phyloP scores from a whole-genome alignment of 139 green algal genomes.

The Micractinium sp. region DNA sequence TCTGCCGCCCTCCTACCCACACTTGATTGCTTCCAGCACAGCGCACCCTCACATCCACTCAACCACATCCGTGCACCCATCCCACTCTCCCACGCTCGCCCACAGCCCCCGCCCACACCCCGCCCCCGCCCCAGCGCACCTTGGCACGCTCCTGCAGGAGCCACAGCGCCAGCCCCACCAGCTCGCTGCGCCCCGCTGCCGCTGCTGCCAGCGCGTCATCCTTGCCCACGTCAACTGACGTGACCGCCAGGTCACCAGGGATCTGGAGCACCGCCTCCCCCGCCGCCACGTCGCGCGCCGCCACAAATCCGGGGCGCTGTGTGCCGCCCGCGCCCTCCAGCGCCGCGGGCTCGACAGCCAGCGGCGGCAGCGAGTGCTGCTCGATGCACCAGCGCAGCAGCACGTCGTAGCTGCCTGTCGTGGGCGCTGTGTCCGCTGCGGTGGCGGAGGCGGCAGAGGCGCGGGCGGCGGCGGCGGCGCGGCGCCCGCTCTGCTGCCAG shows the following conservation, averaged over 20 bases:
- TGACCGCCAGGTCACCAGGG: constrained; percentile 78
- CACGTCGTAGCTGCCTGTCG: constrained; percentile 7
- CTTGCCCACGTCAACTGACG: constrained; percentile 77
- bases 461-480: too few relatives aligned
- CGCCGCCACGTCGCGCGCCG: background rate
- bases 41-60: too few relatives aligned
- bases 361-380: constrained; percentile 21
- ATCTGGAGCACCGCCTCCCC: constrained; percentile 49
- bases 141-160: constrained; percentile 78
- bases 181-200: constrained; percentile 73
- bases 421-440: background rate
- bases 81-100: background rate
- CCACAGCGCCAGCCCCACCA: constrained; percentile 88
- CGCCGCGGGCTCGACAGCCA: constrained; percentile 10
- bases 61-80: background rate
- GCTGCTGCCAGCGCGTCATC: constrained; percentile 64
- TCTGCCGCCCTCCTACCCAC: too few relatives aligned
- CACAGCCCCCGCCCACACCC: background rate
- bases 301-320: constrained; percentile 1
- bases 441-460: too few relatives aligned
- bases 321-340: background rate
- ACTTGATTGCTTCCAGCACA: too few relatives aligned
- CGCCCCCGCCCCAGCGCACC: constrained; percentile 18
- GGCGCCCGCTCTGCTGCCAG: too few relatives aligned
- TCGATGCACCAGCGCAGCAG: constrained; percentile 45